Evolutionary conservation across 164 flowering plant genomes (phyloP).

Genomic region (Tetrastigma voinierianum): DNA sequence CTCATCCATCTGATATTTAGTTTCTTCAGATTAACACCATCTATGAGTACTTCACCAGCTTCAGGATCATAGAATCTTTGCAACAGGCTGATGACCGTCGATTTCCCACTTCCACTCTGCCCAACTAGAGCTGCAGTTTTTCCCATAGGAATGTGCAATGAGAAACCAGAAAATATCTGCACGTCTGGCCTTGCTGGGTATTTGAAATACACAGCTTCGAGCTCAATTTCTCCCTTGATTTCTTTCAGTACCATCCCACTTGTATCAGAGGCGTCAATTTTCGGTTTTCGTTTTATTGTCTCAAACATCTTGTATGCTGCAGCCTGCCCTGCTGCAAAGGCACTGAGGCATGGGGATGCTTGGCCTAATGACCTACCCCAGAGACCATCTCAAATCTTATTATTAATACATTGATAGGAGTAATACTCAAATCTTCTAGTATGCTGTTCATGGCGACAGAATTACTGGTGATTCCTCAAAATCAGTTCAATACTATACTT

Average conservation of each 20-base stretch:
- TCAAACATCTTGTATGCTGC: constrained; percentile 29
- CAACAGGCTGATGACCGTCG: background rate
- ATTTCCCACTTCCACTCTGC: constrained; percentile 24
- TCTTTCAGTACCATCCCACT: constrained; percentile 12
- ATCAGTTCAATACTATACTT: background rate
- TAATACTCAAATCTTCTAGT: no score
- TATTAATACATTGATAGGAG: no score
- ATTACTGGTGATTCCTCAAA: no score
- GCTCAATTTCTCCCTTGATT: constrained; percentile 18
- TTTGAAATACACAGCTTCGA: constrained; percentile 12
- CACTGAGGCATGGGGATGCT: constrained; percentile 22
- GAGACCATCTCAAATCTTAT: background rate
- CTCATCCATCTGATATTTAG: constrained; percentile 18
- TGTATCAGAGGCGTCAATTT: constrained; percentile 21
- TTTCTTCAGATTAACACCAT: constrained; percentile 14
- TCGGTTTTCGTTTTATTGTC: constrained; percentile 21
- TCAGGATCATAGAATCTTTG: constrained; percentile 19
- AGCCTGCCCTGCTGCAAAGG: constrained; percentile 26
- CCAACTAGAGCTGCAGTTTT: constrained; percentile 19
- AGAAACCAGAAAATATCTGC: constrained; percentile 14
- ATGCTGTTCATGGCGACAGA: no score
- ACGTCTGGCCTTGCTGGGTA: constrained; percentile 20
- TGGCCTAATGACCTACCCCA: constrained; percentile 25
- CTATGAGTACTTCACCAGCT: constrained; percentile 15
- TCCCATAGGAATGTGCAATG: constrained; percentile 13